phyloP scores from a whole-genome alignment of 2,329 filamentous ascomycete genomes.

The Atkinsonella hypoxylon region DNA sequence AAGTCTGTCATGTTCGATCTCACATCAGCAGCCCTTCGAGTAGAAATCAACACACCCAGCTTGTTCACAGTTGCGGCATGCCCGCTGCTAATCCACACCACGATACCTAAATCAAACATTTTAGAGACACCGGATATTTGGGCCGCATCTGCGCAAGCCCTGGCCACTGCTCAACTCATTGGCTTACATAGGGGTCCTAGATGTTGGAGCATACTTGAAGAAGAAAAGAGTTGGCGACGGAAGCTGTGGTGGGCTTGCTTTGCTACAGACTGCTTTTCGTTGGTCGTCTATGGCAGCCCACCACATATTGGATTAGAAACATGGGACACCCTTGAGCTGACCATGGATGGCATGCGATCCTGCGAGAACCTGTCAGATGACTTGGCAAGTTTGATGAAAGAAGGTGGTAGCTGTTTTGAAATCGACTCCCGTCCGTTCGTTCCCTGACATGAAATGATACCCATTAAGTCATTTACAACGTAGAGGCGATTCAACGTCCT shows the following conservation, averaged over 20 bases:
- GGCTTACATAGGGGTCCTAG: constrained; percentile 32
- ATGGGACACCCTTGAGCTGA: constrained; percentile 25
- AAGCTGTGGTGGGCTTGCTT: constrained; percentile 34
- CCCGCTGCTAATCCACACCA: constrained; percentile 30
- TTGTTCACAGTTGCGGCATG: constrained; percentile 32
- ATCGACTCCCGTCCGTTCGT: constrained; percentile 11
- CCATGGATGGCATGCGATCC: constrained; percentile 28
- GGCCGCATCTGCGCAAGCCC: constrained; percentile 29
- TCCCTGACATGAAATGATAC: too few relatives aligned
- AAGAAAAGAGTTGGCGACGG: constrained; percentile 30
- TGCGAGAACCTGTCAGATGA: constrained; percentile 28
- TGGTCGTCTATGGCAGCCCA: constrained; percentile 33
- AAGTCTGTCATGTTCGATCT: constrained; percentile 28
- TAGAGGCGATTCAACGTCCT: neutral
- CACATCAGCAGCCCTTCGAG: constrained; percentile 28
- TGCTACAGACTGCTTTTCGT: constrained; percentile 30
- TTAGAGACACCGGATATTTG: constrained; percentile 33
- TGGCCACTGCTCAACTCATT: constrained; percentile 31
- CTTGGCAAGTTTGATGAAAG: constrained; percentile 21
- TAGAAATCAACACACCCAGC: constrained; percentile 34
- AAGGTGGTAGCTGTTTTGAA: constrained; percentile 17
- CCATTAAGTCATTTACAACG: constrained; percentile 1
- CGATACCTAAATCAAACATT: constrained; percentile 30
- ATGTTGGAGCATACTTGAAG: constrained; percentile 27
- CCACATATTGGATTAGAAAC: constrained; percentile 28